These are phyloP conservation scores for Aureobasidium musti DNA, from an alignment of 2,329 filamentous ascomycete genomes.

Conservation along the genomic window DNA sequence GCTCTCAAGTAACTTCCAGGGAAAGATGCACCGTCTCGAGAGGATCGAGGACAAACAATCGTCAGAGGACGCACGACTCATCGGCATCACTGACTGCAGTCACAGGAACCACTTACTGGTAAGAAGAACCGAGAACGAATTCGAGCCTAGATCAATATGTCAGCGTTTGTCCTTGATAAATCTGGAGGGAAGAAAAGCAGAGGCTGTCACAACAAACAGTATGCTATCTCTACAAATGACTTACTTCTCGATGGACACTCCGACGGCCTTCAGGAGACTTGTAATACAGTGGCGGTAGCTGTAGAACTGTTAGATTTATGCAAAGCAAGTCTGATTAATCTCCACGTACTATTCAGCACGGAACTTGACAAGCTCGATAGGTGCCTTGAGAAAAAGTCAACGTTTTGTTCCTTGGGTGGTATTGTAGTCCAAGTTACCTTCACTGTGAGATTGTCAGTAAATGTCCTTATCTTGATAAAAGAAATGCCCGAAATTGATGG, in stretches of 20 bases:
- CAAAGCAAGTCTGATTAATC: background rate
- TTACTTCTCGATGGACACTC: constrained; percentile 67
- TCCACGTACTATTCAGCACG: constrained; percentile 66
- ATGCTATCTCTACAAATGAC: constrained; percentile 37
- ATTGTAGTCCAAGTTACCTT: background rate
- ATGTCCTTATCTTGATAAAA: constrained; percentile 34
- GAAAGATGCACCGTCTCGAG: too few relatives aligned
- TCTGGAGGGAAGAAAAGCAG: background rate
- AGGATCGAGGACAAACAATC: too few relatives aligned
- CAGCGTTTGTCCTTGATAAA: background rate
- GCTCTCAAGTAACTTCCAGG: too few relatives aligned
- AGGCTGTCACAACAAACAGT: background rate
- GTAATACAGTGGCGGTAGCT: constrained; percentile 74
- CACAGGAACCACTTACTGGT: constrained; percentile 35
- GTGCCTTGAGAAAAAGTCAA: constrained; percentile 53
- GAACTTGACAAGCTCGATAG: constrained; percentile 80
- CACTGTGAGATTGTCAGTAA: background rate
- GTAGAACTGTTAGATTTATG: background rate
- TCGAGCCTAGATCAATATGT: constrained; percentile 56
- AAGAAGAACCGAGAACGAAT: constrained; percentile 76
- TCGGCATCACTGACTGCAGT: background rate
- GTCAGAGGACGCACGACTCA: background rate
- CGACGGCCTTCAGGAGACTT: constrained; percentile 71
- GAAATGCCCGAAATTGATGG: background rate
- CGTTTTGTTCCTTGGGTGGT: too few relatives aligned